Base-by-base conservation (phyloP, 768 basidiomycete genomes). In the Calocera cornea region DNA sequence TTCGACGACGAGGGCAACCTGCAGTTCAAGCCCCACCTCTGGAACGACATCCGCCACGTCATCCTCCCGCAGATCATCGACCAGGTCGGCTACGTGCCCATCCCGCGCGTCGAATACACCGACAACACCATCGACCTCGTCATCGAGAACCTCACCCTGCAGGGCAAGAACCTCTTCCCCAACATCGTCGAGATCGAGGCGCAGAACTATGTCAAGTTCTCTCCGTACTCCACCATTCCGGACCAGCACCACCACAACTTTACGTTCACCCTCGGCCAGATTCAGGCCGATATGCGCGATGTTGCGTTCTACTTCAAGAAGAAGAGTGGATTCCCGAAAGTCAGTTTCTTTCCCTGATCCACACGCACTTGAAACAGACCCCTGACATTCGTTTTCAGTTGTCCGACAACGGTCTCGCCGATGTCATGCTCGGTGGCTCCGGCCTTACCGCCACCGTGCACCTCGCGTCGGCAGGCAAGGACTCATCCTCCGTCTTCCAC, bases 241-340 rank as follows among this genome's bases (percentile, higher is more conserved):
- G 91, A 91, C 74, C 80, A 85, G 70, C 76, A 80, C 33, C 82
- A 83, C 71, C 91, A 95, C 75, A 82, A 84, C 66, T 85, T 97
- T 74, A 87, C 82, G 38, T 74, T 97, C 66, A 86, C 84, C 8
- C 80, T 97, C 40, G 81, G 80, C 33, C 94, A 97, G 76, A 89
- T 97, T 72, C 94, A 97, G 75, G 89, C 89, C 3, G 93, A 97
- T 71, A 89, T 98, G 84, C 84, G 90, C 17, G 94, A 97, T 72
- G 90, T 97, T 16, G 88, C 89, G 10, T 95, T 98, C 76, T 92
- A 88, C 75, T 94, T 91, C 81, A 82, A 81, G 70, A 91, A 87
- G 81, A 95, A 94, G 84, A 83, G 80, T 3, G 91, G 91, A 1
- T 84, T 91, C 71, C 85, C 88, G 60, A 34, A 31, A 17, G 7